phyloP scores from a whole-genome alignment of 352 stramenopile species.

The Pythium apleroticum region DNA sequence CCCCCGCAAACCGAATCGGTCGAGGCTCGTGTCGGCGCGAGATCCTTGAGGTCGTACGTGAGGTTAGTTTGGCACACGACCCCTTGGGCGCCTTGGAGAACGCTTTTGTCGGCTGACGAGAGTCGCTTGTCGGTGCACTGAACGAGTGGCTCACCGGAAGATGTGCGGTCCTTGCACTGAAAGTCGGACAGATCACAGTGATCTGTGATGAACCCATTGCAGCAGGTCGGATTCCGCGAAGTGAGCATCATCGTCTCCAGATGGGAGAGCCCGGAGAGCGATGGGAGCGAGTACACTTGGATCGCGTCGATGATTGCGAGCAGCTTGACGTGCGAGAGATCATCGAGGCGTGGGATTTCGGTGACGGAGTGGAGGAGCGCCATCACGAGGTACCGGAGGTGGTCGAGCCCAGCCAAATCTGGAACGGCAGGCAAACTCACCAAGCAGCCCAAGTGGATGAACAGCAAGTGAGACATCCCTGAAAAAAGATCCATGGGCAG shows the following conservation, averaged over 20 bases:
- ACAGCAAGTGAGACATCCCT: conserved; percentile 2
- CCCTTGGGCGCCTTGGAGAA: not conserved
- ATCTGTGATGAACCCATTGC: conserved; percentile 9
- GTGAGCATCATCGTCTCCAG: conserved; percentile 3
- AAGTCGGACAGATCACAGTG: conserved; percentile 10
- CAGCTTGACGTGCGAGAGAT: not conserved
- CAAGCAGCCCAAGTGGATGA: conserved; percentile 17
- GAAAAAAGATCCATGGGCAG: conserved; percentile 4
- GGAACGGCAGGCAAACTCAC: not conserved
- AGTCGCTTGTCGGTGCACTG: conserved; percentile 3
- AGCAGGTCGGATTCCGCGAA: conserved; percentile 4
- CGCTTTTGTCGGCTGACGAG: not conserved
- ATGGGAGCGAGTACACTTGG: conserved; percentile 4
- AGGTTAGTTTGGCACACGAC: conserved; percentile 3
- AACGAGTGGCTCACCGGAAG: conserved; percentile 1
- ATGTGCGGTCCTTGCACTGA: conserved; percentile 2
- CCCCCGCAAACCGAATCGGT: conserved; percentile 19
- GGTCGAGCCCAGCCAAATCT: not conserved
- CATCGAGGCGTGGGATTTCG: not conserved
- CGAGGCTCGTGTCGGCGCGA: not conserved
- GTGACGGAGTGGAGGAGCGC: conserved; percentile 2
- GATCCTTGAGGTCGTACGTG: conserved; percentile 16
- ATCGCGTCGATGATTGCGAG: conserved; percentile 10
- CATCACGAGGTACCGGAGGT: conserved; percentile 11
- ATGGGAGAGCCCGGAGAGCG: conserved; percentile 1